Conservation (phyloP, 1,284 basidiomycete species). For the Sutorius eximius region DNA sequence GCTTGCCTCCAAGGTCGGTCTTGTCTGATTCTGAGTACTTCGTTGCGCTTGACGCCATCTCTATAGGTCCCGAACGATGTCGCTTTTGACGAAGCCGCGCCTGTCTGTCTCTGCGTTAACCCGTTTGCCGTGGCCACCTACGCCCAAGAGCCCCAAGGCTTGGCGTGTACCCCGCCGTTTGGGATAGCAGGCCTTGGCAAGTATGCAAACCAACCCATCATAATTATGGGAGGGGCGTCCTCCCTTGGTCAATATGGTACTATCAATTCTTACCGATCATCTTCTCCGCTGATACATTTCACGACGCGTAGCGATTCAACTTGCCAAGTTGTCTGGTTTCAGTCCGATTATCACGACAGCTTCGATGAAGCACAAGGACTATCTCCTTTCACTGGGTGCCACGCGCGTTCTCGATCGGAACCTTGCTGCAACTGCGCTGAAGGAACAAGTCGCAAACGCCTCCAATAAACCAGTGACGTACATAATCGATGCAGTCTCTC, state of each 20-base stretch:
- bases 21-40: background rate
- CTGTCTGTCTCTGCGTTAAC: slow-evolving; percentile 28
- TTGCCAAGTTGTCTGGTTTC: slow-evolving; percentile 43
- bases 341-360: slow-evolving; percentile 41
- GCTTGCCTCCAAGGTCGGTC: slow-evolving; percentile 39
- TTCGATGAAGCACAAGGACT: slow-evolving; percentile 36
- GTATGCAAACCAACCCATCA: slow-evolving; percentile 36
- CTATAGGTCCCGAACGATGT: slow-evolving; percentile 41
- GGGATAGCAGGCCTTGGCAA: slow-evolving; percentile 24
- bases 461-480: background rate
- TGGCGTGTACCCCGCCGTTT: slow-evolving; percentile 22
- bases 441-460: background rate
- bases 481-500: slow-evolving; percentile 14
- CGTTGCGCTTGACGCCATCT: background rate
- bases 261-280: slow-evolving; percentile 7
- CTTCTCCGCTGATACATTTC: background rate
- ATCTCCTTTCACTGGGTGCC: slow-evolving; percentile 42
- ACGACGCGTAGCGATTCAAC: slow-evolving; percentile 32
- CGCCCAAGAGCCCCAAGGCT: slow-evolving; percentile 12
- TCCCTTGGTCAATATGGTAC: slow-evolving; percentile 41
- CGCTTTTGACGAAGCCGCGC: slow-evolving; percentile 44
- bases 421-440: slow-evolving; percentile 1
- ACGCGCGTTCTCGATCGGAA: slow-evolving; percentile 40
- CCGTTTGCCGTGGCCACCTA: slow-evolving; percentile 35
- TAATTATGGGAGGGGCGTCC: slow-evolving; percentile 41